Percentiles rank a stretch among this genome's conserved stretches.
phyloP scores from a whole-genome alignment of 805 yeast species.

The Saccharomyces kudriavzevii region DNA sequence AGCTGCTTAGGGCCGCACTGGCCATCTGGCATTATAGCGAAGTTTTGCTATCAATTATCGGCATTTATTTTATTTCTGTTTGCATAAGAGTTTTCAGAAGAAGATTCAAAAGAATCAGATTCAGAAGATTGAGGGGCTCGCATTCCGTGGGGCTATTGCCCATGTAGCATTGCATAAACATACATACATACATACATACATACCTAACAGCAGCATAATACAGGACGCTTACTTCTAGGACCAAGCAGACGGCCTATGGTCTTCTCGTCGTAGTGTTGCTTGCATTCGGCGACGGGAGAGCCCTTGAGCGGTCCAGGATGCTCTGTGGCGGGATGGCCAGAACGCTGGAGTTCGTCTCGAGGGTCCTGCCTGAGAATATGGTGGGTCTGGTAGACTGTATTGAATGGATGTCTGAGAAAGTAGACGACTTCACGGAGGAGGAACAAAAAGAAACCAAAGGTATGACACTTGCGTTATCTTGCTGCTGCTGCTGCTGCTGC shows the following conservation, averaged over 20 bases:
- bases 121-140: slow-evolving; percentile 5
- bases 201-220: neutral
- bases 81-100: slow-evolving; percentile 19
- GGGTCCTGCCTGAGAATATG: slow-evolving; percentile 29
- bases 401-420: slow-evolving; percentile 31
- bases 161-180: slow-evolving; percentile 1
- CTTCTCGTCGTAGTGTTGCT: slow-evolving; percentile 13
- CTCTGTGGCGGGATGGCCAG: slow-evolving; percentile 71
- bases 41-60: neutral
- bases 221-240: slow-evolving; percentile 30
- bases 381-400: slow-evolving; percentile 33
- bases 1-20: neutral
- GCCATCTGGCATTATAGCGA: neutral
- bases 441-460: slow-evolving; percentile 32
- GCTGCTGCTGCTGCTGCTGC: slow-evolving; percentile 1
- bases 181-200: neutral
- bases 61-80: slow-evolving; percentile 23
- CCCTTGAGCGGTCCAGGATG: slow-evolving; percentile 46
- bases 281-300: slow-evolving; percentile 13
- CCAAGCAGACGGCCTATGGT: neutral
- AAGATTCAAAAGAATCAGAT: slow-evolving; percentile 8
- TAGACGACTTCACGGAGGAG: slow-evolving; percentile 31
- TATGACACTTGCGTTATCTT: slow-evolving; percentile 27
- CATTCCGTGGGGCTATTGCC: slow-evolving; percentile 10
- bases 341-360: slow-evolving; percentile 53